Percentiles rank a stretch among this genome's conserved stretches.
phyloP scores from a whole-genome alignment of 768 basidiomycete genomes.

The Suillus subluteus region DNA sequence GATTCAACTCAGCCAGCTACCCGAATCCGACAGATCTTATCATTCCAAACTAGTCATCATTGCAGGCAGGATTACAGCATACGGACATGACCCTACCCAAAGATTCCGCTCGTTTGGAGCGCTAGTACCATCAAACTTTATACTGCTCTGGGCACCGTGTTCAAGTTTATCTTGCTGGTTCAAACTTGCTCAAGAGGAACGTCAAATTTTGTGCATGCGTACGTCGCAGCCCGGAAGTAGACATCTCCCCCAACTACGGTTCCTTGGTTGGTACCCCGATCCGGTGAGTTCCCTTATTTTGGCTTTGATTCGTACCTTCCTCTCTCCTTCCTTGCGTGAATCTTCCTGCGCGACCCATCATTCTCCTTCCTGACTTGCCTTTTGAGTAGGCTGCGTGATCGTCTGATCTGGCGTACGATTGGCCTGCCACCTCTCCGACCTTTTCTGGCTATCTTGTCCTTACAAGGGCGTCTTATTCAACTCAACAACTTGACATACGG shows the following conservation, averaged over 20 bases:
- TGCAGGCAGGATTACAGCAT: conserved; percentile 14
- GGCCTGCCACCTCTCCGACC: conserved; percentile 7
- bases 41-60: conserved; percentile 12
- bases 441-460: conserved; percentile 8
- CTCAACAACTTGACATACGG: conserved; percentile 1
- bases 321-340: conserved; percentile 6
- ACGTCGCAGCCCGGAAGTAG: conserved; percentile 5
- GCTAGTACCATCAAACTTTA: conserved; percentile 7
- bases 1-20: conserved; percentile 18
- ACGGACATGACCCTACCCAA: conserved; percentile 4
- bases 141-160: not conserved
- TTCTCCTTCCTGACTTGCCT: conserved; percentile 8
- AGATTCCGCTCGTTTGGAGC: not conserved
- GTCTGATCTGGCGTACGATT: not conserved
- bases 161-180: not conserved
- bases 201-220: not conserved
- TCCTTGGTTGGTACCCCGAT: conserved; percentile 12
- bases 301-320: conserved; percentile 9
- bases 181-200: not conserved
- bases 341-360: conserved; percentile 6
- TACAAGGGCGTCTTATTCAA: not conserved
- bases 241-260: conserved; percentile 11
- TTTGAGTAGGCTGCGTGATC: not conserved
- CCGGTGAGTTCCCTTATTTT: conserved; percentile 11
- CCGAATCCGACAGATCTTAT: conserved; percentile 19